Evolutionary conservation across 2,329 filamentous ascomycete species (phyloP), one percentile per base, ranked within the genome.

Genomic region (Sarocladium kiliense): DNA sequence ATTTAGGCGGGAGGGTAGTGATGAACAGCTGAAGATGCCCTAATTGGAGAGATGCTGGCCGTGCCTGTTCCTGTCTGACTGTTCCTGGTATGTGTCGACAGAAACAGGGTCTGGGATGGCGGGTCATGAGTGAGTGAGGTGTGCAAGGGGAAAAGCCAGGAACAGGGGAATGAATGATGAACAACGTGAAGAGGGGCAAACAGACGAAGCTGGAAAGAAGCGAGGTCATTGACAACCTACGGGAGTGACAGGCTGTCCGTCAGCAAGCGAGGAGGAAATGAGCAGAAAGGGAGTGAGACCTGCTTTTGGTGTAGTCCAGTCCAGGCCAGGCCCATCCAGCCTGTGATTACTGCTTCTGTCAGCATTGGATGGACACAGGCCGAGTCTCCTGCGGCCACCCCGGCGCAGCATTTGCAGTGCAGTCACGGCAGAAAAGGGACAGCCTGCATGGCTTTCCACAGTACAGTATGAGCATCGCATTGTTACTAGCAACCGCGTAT

Each of bases 351-450:
- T 32, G n/a, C 30, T 6, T 32, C 30, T 44, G n/a, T 44, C 41
- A 21, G 41, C 41, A 44, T 4, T 44, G 41, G 18, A 44, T 3
- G 18, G 36, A 19, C 7, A n/a, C 18, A 23, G 41, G 41, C n/a
- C 44, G 11, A n/a, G n/a, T 47, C 14, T 47, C 25, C 44, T 47
- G 44, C 44, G 44, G 44, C 44, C 44, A 47, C 23, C 44, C 44
- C 25, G 44, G 44, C 44, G 44, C 44, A 47, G 44, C 44, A 47
- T 5, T 23, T 9, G 41, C n/a, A 5, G 41, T 16, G 19, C 41
- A 44, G 41, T 39, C 7, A 39, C 12, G n/a, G n/a, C 16, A 39
- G 16, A 6, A 16, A 39, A 39, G 7, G n/a, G 4, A 16, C 41
- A 44, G 21, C 21, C n/a, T n/a, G n/a, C 10, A 19, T 11, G 37